These are phyloP conservation scores for Paecilomyces niveus DNA, from an alignment of 2,329 filamentous ascomycete species.

Conservation along the genomic window DNA sequence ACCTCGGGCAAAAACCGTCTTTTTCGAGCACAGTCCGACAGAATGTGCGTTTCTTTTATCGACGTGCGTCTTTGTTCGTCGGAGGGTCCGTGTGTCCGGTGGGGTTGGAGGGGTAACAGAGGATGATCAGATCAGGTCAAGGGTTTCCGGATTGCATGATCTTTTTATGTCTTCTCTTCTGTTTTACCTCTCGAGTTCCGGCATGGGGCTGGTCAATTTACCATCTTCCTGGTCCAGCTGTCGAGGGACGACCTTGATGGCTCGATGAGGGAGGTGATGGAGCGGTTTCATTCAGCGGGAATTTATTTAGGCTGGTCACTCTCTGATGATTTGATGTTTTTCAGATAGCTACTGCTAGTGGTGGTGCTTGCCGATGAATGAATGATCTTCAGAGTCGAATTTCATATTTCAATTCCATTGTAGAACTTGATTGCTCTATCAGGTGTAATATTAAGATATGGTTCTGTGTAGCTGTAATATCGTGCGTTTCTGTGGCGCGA, in stretches of 20 bases:
- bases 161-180: conserved; percentile 7
- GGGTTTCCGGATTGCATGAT: neutral
- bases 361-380: conserved; percentile 16
- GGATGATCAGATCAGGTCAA: neutral
- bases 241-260: neutral
- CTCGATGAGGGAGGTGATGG: conserved; percentile 16
- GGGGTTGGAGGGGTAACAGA: conserved; percentile 24
- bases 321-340: conserved; percentile 8
- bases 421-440: neutral
- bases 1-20: conserved; percentile 13
- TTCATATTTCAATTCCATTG: neutral
- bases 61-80: conserved; percentile 11
- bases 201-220: conserved; percentile 30
- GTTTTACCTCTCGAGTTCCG: conserved; percentile 13
- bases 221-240: neutral
- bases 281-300: conserved; percentile 27
- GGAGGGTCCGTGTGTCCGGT: conserved; percentile 28
- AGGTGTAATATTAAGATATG: neutral
- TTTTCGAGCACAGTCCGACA: conserved; percentile 9
- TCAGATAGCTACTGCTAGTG: conserved; percentile 12
- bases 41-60: neutral
- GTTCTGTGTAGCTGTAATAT: neutral
- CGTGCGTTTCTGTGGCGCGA: neutral
- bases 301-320: conserved; percentile 18
- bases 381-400: conserved; percentile 5